Evolutionary conservation across 140 eudicot species (phyloP).

Genomic region (Ambrosia hybrid): DNA sequence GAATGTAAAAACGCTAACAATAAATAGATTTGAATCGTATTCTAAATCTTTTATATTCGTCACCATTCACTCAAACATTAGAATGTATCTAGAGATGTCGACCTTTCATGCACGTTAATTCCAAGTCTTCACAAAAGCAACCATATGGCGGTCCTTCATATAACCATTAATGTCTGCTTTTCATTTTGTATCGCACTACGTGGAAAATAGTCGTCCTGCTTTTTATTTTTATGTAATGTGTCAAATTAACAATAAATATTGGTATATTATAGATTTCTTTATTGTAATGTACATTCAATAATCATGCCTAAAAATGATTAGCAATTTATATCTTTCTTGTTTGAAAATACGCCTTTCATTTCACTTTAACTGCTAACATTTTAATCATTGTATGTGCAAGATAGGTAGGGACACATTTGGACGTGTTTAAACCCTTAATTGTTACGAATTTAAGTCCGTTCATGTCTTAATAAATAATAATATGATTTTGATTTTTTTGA

Average conservation of each 20-base stretch:
- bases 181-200: neutral
- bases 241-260: no score
- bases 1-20: neutral
- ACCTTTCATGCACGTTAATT: constrained; percentile 18
- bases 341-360: no score
- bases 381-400: no score
- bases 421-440: no score
- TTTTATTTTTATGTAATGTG: neutral
- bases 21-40: constrained; percentile 14
- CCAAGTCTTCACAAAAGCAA: constrained; percentile 15
- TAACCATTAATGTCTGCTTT: neutral
- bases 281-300: neutral
- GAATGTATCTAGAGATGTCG: constrained; percentile 17
- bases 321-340: neutral
- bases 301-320: neutral
- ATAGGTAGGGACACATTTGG: no score
- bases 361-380: no score
- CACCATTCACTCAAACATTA: constrained; percentile 4
- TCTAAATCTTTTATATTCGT: constrained; percentile 22
- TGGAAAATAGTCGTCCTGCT: neutral
- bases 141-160: constrained; percentile 23
- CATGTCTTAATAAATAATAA: no score
- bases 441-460: no score
- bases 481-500: no score
- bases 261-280: neutral